Evolutionary conservation across 2,329 filamentous ascomycete species (phyloP).

Genomic region (Colletotrichum sansevieriae): DNA sequence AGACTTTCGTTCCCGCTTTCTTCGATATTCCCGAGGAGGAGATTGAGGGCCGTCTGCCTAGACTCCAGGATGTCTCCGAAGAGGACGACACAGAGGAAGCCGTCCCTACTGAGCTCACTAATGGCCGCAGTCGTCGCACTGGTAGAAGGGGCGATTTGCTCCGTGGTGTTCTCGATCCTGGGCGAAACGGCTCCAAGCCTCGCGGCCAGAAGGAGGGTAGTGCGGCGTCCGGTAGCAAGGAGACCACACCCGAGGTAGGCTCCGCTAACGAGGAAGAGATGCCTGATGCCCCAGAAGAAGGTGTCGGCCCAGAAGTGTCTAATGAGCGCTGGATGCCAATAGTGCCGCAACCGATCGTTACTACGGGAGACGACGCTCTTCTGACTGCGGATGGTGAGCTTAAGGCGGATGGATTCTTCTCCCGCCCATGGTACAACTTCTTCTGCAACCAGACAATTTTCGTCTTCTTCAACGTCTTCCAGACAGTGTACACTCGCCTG

Average conservation of each 20-base stretch:
- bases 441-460: constrained; percentile 93
- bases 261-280: constrained; percentile 84
- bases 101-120: constrained; percentile 77
- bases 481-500: constrained; percentile 89
- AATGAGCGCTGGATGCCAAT: constrained; percentile 76
- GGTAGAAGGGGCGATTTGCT: constrained; percentile 85
- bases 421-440: constrained; percentile 85
- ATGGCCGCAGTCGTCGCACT: constrained; percentile 76
- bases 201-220: constrained; percentile 85
- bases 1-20: constrained; percentile 81
- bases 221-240: constrained; percentile 82
- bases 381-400: constrained; percentile 72
- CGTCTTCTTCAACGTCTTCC: constrained; percentile 94
- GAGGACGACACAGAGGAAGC: constrained; percentile 84
- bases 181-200: constrained; percentile 77
- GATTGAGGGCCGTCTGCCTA: constrained; percentile 75
- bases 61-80: constrained; percentile 77
- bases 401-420: constrained; percentile 84
- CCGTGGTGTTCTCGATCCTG: constrained; percentile 85
- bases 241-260: constrained; percentile 87
- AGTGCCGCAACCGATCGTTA: constrained; percentile 68
- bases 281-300: constrained; percentile 70
- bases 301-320: constrained; percentile 70
- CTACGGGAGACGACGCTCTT: constrained; percentile 66
- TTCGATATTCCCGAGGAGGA: constrained; percentile 81